Evolutionary conservation across 495 filamentous ascomycete species (phyloP).

Genomic region (Penicillium riverlandense): DNA sequence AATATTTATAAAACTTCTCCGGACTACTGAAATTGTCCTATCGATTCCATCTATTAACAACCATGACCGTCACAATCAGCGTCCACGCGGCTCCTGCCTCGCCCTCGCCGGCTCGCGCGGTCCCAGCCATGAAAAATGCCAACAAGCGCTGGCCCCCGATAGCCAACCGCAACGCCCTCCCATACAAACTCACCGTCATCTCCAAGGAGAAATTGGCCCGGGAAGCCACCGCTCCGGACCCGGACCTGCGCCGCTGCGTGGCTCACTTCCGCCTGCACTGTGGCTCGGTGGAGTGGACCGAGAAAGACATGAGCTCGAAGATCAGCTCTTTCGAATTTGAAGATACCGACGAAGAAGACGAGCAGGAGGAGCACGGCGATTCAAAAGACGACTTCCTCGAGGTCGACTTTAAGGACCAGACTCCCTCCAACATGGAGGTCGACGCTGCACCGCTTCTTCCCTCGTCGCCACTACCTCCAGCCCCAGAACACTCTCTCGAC

Average conservation of each 20-base stretch:
- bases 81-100: slow-evolving; percentile 7
- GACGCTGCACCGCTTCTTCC: neutral
- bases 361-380: slow-evolving; percentile 12
- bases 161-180: slow-evolving; percentile 33
- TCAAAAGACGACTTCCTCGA: slow-evolving; percentile 1
- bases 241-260: slow-evolving; percentile 36
- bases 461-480: neutral
- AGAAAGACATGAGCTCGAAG: slow-evolving; percentile 36
- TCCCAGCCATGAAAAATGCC: slow-evolving; percentile 19
- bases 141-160: slow-evolving; percentile 38
- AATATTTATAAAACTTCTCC: neutral
- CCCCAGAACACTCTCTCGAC: slow-evolving; percentile 3
- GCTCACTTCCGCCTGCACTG: slow-evolving; percentile 34
- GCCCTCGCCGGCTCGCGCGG: slow-evolving; percentile 11
- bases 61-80: slow-evolving; percentile 13
- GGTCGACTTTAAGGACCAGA: slow-evolving; percentile 5
- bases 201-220: slow-evolving; percentile 36
- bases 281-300: slow-evolving; percentile 32
- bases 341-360: slow-evolving; percentile 28
- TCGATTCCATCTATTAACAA: neutral
- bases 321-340: slow-evolving; percentile 39
- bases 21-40: neutral
- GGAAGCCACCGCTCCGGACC: slow-evolving; percentile 35
- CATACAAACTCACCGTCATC: slow-evolving; percentile 36
- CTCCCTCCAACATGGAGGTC: slow-evolving; percentile 1